A percentile compares a stretch with the other conserved stretches of the same genome.
These are phyloP conservation scores for Cytospora paraplurivora DNA, from an alignment of 2,329 filamentous ascomycete genomes.

Conservation along the genomic window DNA sequence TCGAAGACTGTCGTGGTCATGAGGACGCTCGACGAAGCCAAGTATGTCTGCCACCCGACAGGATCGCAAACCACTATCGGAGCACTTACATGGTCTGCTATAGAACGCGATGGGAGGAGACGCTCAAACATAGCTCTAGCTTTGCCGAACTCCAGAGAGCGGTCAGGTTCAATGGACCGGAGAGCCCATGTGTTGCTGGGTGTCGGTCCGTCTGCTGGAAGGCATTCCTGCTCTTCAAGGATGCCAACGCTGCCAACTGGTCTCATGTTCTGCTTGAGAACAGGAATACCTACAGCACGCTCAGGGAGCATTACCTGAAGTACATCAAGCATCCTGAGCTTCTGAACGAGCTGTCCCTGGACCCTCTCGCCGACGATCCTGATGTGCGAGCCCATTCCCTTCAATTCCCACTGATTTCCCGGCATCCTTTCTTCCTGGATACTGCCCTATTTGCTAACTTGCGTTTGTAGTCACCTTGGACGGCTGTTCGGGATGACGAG, in stretches of 20 bases:
- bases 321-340: constrained; percentile 85
- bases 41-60: constrained; percentile 40
- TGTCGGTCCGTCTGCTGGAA: constrained; percentile 93
- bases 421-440: not conserved
- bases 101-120: constrained; percentile 69
- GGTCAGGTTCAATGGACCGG: constrained; percentile 60
- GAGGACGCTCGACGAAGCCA: constrained; percentile 57
- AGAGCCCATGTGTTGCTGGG: constrained; percentile 68
- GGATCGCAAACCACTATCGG: constrained; percentile 4
- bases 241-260: constrained; percentile 68
- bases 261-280: constrained; percentile 65
- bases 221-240: constrained; percentile 79
- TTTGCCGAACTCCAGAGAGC: constrained; percentile 65
- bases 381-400: constrained; percentile 44
- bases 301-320: constrained; percentile 74
- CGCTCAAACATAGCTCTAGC: constrained; percentile 59
- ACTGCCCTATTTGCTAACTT: constrained; percentile 23
- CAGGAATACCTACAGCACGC: constrained; percentile 71
- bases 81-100: constrained; percentile 2
- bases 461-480: constrained; percentile 79
- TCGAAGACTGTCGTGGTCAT: constrained; percentile 39
- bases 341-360: constrained; percentile 67
- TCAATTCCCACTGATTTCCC: not conserved
- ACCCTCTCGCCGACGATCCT: constrained; percentile 83
- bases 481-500: constrained; percentile 83